Conservation (phyloP, 1,284 basidiomycete species). For the Boletus sp. region DNA sequence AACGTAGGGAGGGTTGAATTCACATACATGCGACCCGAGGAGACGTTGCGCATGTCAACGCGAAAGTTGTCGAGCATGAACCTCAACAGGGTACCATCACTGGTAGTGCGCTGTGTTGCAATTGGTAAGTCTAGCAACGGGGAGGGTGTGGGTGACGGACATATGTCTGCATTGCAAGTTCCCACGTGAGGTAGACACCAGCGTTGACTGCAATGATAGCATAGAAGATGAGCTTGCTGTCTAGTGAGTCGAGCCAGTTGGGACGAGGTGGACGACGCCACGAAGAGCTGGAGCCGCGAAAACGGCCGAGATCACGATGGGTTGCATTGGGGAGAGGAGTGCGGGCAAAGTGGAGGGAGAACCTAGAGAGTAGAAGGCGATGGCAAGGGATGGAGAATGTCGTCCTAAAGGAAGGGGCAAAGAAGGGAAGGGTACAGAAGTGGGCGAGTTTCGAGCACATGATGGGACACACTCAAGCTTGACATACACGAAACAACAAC, state of each 20-base stretch:
- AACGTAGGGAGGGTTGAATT: not conserved
- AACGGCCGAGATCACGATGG: slow-evolving; percentile 21
- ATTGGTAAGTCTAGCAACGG: not conserved
- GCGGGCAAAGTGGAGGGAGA: slow-evolving; percentile 17
- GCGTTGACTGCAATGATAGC: slow-evolving; percentile 48
- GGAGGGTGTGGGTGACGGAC: slow-evolving; percentile 33
- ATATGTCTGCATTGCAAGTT: slow-evolving; percentile 36
- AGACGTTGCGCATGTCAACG: slow-evolving; percentile 61
- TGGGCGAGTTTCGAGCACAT: slow-evolving; percentile 5
- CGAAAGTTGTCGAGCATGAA: slow-evolving; percentile 75
- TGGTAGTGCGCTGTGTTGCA: slow-evolving; percentile 27
- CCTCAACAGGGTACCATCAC: slow-evolving; percentile 48
- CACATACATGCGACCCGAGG: slow-evolving; percentile 66
- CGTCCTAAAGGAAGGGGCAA: not conserved
- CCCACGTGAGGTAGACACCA: slow-evolving; percentile 44
- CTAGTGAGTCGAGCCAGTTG: slow-evolving; percentile 40
- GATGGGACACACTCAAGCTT: not conserved
- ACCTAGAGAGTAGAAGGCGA: slow-evolving; percentile 1
- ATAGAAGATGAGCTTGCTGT: slow-evolving; percentile 41
- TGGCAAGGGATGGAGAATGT: not conserved
- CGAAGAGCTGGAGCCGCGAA: slow-evolving; percentile 14
- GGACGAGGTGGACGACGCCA: slow-evolving; percentile 31
- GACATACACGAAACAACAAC: slow-evolving; percentile 17
- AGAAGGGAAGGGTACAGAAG: slow-evolving; percentile 1
- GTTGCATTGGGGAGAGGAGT: slow-evolving; percentile 22